phyloP scores from a whole-genome alignment of 2,329 filamentous ascomycete genomes.

The Sclerotinia subarctica region DNA sequence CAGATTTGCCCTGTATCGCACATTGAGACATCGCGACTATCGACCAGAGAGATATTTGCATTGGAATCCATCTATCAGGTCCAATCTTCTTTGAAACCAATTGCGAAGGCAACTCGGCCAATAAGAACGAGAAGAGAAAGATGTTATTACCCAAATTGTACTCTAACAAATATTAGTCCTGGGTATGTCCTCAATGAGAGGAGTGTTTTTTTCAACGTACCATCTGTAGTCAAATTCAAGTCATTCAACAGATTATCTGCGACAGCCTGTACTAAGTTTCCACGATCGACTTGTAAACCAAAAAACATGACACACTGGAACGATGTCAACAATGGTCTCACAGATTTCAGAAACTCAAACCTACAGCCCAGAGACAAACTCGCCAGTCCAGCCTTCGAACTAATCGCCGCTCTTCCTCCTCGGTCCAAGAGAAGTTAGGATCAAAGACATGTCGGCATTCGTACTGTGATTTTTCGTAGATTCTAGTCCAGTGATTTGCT shows the following conservation, averaged over 20 bases:
- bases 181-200: too few species aligned
- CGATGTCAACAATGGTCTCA: conserved; percentile 37
- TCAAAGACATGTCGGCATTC: conserved; percentile 34
- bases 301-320: conserved; percentile 61
- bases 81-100: conserved; percentile 48
- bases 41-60: conserved; percentile 51
- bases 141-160: conserved; percentile 39
- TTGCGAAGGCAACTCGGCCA: conserved; percentile 49
- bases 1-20: conserved; percentile 43
- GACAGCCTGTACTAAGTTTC: conserved; percentile 56
- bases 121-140: conserved; percentile 44
- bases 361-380: conserved; percentile 32
- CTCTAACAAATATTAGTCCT: conserved; percentile 19
- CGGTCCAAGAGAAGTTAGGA: conserved; percentile 30
- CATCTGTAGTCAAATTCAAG: conserved; percentile 45
- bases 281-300: conserved; percentile 57
- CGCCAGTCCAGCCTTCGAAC: conserved; percentile 31
- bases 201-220: background rate
- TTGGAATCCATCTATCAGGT: conserved; percentile 50
- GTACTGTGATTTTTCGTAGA: conserved; percentile 34
- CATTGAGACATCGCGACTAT: conserved; percentile 47
- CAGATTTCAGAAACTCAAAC: background rate
- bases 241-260: conserved; percentile 60
- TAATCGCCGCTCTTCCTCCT: conserved; percentile 32
- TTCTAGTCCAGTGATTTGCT: conserved; percentile 26